These are phyloP conservation scores for Xylaria sp. DNA, from an alignment of 2,329 filamentous ascomycete species.

Conservation along the genomic window DNA sequence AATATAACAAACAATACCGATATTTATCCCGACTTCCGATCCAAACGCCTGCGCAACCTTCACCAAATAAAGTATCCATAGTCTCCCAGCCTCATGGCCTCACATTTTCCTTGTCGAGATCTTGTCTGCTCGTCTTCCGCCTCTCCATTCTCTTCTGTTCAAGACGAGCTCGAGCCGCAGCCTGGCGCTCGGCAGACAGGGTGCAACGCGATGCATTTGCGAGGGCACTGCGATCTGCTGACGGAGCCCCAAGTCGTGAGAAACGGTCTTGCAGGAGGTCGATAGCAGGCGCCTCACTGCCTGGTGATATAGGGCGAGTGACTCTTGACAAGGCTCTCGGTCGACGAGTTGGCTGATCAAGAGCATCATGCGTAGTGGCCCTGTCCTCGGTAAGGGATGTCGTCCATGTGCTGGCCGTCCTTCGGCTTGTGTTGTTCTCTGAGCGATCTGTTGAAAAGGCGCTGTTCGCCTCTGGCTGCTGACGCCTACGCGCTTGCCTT, in stretches of 20 bases:
- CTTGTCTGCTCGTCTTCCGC: slow-evolving; percentile 46
- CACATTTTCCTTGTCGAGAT: slow-evolving; percentile 61
- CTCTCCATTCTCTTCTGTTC: slow-evolving; percentile 66
- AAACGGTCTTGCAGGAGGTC: slow-evolving; percentile 61
- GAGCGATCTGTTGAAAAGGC: slow-evolving; percentile 13
- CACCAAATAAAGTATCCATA: neutral
- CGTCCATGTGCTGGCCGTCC: slow-evolving; percentile 26
- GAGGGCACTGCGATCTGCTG: slow-evolving; percentile 46
- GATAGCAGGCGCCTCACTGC: slow-evolving; percentile 52
- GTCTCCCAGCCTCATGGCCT: slow-evolving; percentile 32
- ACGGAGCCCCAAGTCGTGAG: slow-evolving; percentile 57
- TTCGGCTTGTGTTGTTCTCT: slow-evolving; percentile 26
- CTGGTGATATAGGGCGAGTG: slow-evolving; percentile 44
- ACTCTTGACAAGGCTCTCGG: slow-evolving; percentile 44
- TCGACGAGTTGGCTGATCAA: slow-evolving; percentile 40
- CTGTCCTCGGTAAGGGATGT: slow-evolving; percentile 32
- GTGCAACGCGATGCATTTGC: slow-evolving; percentile 57
- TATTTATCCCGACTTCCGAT: neutral
- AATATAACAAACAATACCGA: slow-evolving; percentile 36
- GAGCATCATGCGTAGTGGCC: slow-evolving; percentile 36
- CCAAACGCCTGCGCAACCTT: neutral
- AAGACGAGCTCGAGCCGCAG: slow-evolving; percentile 66
- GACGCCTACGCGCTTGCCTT: slow-evolving; percentile 23
- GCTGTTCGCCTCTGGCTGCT: slow-evolving; percentile 9
- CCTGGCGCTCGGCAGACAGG: slow-evolving; percentile 62